A percentile compares a stretch with the other conserved stretches of the same genome.
Conservation (phyloP, 768 basidiomycete genomes). For the Trametes meyenii region DNA sequence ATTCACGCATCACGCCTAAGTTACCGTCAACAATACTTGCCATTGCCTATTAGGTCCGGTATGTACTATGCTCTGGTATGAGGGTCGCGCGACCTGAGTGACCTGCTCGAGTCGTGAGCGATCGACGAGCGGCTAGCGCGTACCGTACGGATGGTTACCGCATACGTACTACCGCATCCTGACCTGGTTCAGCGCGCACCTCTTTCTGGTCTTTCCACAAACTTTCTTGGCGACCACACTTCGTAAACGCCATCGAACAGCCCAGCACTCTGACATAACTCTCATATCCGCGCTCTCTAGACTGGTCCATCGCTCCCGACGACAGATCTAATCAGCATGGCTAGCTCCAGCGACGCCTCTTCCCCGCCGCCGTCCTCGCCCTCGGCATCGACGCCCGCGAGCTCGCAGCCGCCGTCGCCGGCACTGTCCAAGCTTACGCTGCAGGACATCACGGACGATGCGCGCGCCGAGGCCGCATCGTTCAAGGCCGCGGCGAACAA, state of each 20-base stretch:
- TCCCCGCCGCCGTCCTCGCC: constrained; percentile 46
- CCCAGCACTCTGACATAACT: background rate
- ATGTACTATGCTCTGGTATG: too few relatives aligned
- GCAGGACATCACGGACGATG: constrained; percentile 67
- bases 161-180: too few relatives aligned
- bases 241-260: background rate
- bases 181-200: too few relatives aligned
- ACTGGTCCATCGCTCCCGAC: background rate
- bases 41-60: too few relatives aligned
- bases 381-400: constrained; percentile 51
- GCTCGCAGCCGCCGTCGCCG: constrained; percentile 62
- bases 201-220: background rate
- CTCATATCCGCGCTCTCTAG: background rate
- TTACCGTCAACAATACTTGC: too few relatives aligned
- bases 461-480: constrained; percentile 64
- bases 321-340: constrained; percentile 14
- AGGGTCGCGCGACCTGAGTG: too few relatives aligned
- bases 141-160: too few relatives aligned
- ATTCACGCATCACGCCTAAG: too few relatives aligned
- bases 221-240: background rate
- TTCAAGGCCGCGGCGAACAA: constrained; percentile 89
- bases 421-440: constrained; percentile 54
- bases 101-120: too few relatives aligned
- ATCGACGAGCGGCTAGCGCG: too few relatives aligned
- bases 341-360: constrained; percentile 31